Percentiles rank a stretch among this genome's conserved stretches.
These are phyloP conservation scores for Acorus gramineus DNA, from an alignment of 106 monocot genomes.

Conservation along the genomic window DNA sequence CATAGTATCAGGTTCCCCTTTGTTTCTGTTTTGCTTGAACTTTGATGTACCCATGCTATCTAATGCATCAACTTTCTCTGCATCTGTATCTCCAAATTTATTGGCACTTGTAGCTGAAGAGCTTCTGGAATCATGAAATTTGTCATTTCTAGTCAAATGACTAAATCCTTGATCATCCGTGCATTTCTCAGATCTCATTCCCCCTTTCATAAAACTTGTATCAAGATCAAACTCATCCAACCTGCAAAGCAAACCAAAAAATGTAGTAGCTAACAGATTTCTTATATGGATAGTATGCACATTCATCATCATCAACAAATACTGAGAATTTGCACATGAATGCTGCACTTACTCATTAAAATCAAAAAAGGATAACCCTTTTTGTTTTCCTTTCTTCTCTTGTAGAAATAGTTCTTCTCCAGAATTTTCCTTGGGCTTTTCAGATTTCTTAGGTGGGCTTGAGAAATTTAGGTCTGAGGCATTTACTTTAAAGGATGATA, in stretches of 20 bases:
- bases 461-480: conserved; percentile 79
- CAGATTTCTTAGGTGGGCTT: conserved; percentile 40
- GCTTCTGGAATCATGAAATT: conserved; percentile 3
- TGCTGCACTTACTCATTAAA: conserved; percentile 61
- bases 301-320: not conserved
- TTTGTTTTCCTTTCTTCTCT: conserved; percentile 37
- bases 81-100: conserved; percentile 4
- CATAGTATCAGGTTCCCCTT: not conserved
- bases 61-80: conserved; percentile 2
- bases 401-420: conserved; percentile 17
- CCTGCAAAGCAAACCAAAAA: conserved; percentile 19
- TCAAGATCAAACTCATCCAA: conserved; percentile 71
- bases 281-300: not conserved
- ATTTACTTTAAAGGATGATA: conserved; percentile 83
- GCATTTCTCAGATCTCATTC: conserved; percentile 20
- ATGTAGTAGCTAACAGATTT: not conserved
- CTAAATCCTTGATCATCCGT: conserved; percentile 8
- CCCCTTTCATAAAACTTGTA: conserved; percentile 27
- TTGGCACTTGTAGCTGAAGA: conserved; percentile 20
- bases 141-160: conserved; percentile 14
- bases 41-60: conserved; percentile 13
- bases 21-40: conserved; percentile 10
- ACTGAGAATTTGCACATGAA: not conserved
- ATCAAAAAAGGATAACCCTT: conserved; percentile 84
- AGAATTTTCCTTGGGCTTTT: conserved; percentile 33